A percentile compares a stretch with the other conserved stretches of the same genome.
phyloP scores from a whole-genome alignment of 768 basidiomycete species.

The Strobilomyces confusus region DNA sequence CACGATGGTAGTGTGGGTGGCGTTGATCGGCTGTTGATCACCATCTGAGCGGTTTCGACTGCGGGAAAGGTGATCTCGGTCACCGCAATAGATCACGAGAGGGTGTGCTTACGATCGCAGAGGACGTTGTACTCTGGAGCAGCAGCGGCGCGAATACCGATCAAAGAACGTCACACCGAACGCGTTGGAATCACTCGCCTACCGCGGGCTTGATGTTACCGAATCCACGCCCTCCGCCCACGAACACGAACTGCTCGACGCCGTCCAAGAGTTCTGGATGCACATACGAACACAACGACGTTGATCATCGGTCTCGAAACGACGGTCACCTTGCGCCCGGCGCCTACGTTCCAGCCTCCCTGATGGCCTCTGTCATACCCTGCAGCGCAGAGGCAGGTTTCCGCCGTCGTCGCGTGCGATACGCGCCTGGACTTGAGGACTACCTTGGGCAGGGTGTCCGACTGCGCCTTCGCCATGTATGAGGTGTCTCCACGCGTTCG shows the following conservation, averaged over 20 bases:
- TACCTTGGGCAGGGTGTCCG: slow-evolving; percentile 54
- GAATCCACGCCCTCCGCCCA: slow-evolving; percentile 88
- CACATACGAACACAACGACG: slow-evolving; percentile 60
- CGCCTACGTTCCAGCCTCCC: slow-evolving; percentile 53
- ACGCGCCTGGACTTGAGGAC: slow-evolving; percentile 46
- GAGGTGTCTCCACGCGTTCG: slow-evolving; percentile 65
- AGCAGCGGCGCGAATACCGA: no score
- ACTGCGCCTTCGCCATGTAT: slow-evolving; percentile 85
- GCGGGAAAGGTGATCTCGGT: no score
- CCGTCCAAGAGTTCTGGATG: slow-evolving; percentile 51
- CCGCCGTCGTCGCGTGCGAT: slow-evolving; percentile 45
- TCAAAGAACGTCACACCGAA: neutral
- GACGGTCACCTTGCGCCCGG: slow-evolving; percentile 59
- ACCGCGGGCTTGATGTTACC: slow-evolving; percentile 80
- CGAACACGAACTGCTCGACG: slow-evolving; percentile 56
- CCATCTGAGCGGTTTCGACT: no score
- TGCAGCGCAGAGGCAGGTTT: slow-evolving; percentile 53
- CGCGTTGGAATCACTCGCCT: slow-evolving; percentile 34
- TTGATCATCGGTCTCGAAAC: slow-evolving; percentile 86
- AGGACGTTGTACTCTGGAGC: slow-evolving; percentile 71
- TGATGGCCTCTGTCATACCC: slow-evolving; percentile 60
- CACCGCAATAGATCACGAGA: no score
- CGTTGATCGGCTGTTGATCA: slow-evolving; percentile 81
- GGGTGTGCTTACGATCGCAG: slow-evolving; percentile 86
- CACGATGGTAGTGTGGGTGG: slow-evolving; percentile 83